Conservation (phyloP, 345 rosid genomes). For the Eucalyptus regnans region DNA sequence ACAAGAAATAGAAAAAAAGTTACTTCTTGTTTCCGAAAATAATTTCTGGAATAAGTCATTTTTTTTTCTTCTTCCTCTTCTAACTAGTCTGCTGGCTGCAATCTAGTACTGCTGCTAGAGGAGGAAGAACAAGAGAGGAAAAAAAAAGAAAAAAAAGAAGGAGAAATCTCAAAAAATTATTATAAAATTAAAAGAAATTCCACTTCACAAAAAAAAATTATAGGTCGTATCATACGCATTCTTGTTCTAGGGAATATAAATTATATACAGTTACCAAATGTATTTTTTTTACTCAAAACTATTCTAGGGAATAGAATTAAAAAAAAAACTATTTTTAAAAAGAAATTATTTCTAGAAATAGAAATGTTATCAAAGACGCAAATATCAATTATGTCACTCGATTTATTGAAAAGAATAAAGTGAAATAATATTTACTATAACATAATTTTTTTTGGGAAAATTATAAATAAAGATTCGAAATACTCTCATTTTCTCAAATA, state of each 20-base stretch:
- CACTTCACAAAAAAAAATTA: fast-evolving
- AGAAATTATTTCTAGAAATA: too few species aligned
- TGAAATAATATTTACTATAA: background rate
- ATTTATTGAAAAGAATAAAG: background rate
- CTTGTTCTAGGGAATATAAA: fast-evolving
- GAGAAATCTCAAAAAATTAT: too few species aligned
- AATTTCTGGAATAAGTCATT: too few species aligned
- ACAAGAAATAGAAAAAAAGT: too few species aligned
- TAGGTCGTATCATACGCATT: fast-evolving
- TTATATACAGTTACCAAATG: fast-evolving
- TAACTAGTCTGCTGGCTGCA: fast-evolving
- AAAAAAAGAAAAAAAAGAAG: too few species aligned
- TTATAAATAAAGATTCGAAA: fast-evolving
- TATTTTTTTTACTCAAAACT: fast-evolving
- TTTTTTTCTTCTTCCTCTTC: too few species aligned
- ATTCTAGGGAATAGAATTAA: fast-evolving
- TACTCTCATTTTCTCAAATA: too few species aligned
- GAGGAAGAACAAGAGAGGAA: too few species aligned
- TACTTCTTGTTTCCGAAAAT: fast-evolving
- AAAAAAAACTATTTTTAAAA: too few species aligned
- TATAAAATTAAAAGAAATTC: too few species aligned
- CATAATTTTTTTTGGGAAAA: too few species aligned
- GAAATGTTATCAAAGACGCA: background rate
- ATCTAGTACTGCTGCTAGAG: fast-evolving
- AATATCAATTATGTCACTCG: background rate